Evolutionary conservation across 169 alveolate species (phyloP).

Genomic region (Cryptosporidium tyzzeri): DNA sequence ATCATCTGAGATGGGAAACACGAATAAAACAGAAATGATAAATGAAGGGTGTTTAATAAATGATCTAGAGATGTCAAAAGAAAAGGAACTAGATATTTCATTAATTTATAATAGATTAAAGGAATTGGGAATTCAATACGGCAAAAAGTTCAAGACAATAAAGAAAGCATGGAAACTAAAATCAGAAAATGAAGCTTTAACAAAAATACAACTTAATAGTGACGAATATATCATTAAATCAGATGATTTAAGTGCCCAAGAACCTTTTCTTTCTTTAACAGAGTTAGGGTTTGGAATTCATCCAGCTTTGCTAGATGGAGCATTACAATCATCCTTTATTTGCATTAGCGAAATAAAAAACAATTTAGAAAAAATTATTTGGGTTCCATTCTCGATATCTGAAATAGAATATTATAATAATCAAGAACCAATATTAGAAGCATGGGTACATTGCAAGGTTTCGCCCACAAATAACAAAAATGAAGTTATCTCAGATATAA

Average conservation of each 20-base stretch:
- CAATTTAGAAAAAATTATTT: not conserved
- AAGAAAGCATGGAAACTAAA: constrained; percentile 48
- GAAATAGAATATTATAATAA: constrained; percentile 17
- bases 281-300: constrained; percentile 40
- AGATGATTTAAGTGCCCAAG: not conserved
- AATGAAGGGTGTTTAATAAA: constrained; percentile 1
- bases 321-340: constrained; percentile 53
- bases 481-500: constrained; percentile 33
- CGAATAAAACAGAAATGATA: not conserved
- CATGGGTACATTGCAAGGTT: constrained; percentile 55
- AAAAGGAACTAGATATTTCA: constrained; percentile 65
- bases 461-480: constrained; percentile 2
- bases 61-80: not conserved
- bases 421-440: constrained; percentile 14
- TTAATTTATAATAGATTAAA: constrained; percentile 75
- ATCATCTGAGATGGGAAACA: constrained; percentile 7
- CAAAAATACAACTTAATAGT: constrained; percentile 8
- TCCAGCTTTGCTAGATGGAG: constrained; percentile 63
- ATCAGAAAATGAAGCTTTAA: constrained; percentile 39
- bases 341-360: constrained; percentile 3
- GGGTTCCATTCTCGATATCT: constrained; percentile 67
- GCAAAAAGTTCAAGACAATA: constrained; percentile 81
- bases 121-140: constrained; percentile 82
- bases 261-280: not conserved
- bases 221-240: not conserved